These are phyloP conservation scores for Jatropha curcas DNA, from an alignment of 345 rosid species.

Conservation along the genomic window DNA sequence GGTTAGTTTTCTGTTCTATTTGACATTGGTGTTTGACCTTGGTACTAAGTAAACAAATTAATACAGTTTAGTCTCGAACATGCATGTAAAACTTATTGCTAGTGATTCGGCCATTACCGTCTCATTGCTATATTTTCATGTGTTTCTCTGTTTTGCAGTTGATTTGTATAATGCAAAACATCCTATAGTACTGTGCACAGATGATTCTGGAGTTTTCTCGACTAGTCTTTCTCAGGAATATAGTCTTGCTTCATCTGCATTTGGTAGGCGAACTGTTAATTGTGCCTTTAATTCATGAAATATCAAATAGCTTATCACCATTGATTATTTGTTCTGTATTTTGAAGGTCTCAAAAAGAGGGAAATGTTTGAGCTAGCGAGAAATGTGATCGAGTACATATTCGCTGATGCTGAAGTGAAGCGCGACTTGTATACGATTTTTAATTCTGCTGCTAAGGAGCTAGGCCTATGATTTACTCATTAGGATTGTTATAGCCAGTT, in stretches of 20 bases:
- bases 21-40: not conserved
- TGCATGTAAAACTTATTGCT: not conserved
- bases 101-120: not conserved
- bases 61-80: not conserved
- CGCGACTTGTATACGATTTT: slow-evolving; percentile 46
- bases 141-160: slow-evolving; percentile 38
- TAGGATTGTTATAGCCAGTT: not conserved
- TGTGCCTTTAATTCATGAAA: slow-evolving; percentile 5
- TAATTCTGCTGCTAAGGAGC: slow-evolving; percentile 40
- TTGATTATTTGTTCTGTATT: slow-evolving; percentile 6
- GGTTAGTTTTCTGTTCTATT: slow-evolving; percentile 44
- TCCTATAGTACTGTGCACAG: slow-evolving; percentile 81
- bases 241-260: slow-evolving; percentile 64
- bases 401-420: slow-evolving; percentile 68
- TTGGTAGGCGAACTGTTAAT: slow-evolving; percentile 47
- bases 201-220: slow-evolving; percentile 85
- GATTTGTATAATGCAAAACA: slow-evolving; percentile 69
- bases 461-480: slow-evolving; percentile 29
- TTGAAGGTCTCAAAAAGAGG: slow-evolving; percentile 57
- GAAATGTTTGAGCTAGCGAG: slow-evolving; percentile 70
- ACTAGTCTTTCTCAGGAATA: slow-evolving; percentile 78
- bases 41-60: not conserved
- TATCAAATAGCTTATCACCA: slow-evolving; percentile 9
- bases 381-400: slow-evolving; percentile 59
- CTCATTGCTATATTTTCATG: not conserved